Evolutionary conservation across 2,329 filamentous ascomycete genomes (phyloP).

Genomic region (Cercospora zeina): DNA sequence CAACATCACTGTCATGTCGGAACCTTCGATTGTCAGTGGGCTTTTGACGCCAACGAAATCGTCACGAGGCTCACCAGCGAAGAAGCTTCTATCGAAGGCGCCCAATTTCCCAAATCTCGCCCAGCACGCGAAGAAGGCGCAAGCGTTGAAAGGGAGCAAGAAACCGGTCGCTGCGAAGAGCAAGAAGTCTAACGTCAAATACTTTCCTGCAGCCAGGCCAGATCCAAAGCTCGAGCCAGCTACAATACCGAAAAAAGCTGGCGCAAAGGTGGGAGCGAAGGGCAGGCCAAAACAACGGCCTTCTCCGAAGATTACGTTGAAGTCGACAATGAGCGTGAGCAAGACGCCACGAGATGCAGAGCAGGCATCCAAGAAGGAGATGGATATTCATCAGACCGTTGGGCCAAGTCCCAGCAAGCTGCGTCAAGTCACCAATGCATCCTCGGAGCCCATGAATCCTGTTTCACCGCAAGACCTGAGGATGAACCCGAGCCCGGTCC

Average conservation of each 20-base stretch:
- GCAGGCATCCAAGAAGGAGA: conserved; percentile 25
- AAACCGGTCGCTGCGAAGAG: conserved; percentile 16
- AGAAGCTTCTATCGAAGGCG: conserved; percentile 23
- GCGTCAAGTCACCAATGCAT: conserved; percentile 31
- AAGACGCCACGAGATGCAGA: conserved; percentile 29
- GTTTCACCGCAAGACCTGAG: conserved; percentile 31
- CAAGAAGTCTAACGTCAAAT: conserved; percentile 35
- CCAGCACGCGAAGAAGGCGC: conserved; percentile 24
- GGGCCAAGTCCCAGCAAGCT: conserved; percentile 36
- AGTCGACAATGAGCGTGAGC: conserved; percentile 30
- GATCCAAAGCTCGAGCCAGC: conserved; percentile 22
- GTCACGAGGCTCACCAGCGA: conserved; percentile 32
- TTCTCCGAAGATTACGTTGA: conserved; percentile 27
- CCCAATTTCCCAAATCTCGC: conserved; percentile 24
- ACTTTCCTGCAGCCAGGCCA: conserved; percentile 28
- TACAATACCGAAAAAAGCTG: conserved; percentile 1
- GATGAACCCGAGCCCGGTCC: conserved; percentile 29
- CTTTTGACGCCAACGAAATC: conserved; percentile 41
- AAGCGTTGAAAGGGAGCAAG: conserved; percentile 20
- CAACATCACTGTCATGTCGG: conserved; percentile 27
- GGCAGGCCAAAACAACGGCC: conserved; percentile 21
- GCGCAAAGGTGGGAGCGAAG: conserved; percentile 7
- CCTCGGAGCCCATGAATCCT: conserved; percentile 30
- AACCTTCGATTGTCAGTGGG: conserved; percentile 18
- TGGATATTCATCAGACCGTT: conserved; percentile 19